Evolutionary conservation across 768 basidiomycete species (phyloP), one percentile per base, ranked within the genome.

Genomic region (Boletus reticulatus): DNA sequence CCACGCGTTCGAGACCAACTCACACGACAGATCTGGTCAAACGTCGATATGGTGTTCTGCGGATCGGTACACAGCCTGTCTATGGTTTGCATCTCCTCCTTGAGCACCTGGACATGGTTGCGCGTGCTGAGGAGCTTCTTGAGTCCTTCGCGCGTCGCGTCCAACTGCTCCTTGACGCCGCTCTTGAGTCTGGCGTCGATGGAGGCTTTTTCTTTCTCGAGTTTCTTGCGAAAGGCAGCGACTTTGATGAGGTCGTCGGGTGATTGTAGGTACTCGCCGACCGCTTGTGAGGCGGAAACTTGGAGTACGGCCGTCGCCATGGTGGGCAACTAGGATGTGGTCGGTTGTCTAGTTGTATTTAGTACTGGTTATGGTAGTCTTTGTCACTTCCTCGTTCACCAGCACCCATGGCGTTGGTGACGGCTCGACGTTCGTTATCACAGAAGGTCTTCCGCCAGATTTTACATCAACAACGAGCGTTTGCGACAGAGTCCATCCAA

Each of bases 11-110:
- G 22, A 42, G 43, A 22, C 43, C 9, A 14, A 77, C 87, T 53
- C 66, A 97, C 96, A 72, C 94, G 81, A 67, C 90, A 92, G 67
- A 98, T 97, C 75, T 97, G 95, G 75, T 94, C 93, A 70, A 96
- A 98, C 11, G 91, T 98, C 29, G 87, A 79, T 11, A 94, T 89
- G 16, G 81, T 77, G 53, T 85, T 87, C 62, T 84, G 76, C 12
- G 92, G 89, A 67, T 94, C 90, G 41, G 79, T 79, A 68, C 85
- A 89, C 63, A 87, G 74, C 66, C 81, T 84, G 63, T 94, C 92
- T 52, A 93, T 80, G 49, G 83, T 81, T 48, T 80, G 80, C 88
- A 95, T 89, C 71, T 93, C 89, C 59, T 96, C 92, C 73, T 87
- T 89, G 62, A 94, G 80, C 16, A 81, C 76, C 68, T 92, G 89